Evolutionary conservation across 257 asterid genomes (phyloP).

Genomic region (Scutellaria baicalensis): DNA sequence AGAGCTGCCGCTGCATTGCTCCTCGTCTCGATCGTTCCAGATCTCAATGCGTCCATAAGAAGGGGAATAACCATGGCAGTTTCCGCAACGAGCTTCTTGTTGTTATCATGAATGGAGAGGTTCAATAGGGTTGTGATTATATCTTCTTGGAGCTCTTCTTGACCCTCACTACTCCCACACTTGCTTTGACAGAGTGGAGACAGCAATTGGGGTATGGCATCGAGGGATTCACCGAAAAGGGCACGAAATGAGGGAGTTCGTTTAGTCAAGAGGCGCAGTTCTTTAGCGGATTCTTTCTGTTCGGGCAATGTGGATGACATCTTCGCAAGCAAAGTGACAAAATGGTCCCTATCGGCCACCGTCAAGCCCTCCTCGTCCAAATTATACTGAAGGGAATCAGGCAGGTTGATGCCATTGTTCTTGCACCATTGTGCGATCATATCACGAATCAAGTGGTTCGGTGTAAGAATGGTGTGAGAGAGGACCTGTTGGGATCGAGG

Average conservation of each 20-base stretch:
- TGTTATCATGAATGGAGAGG: conserved; percentile 77
- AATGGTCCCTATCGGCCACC: conserved; percentile 49
- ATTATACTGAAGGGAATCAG: conserved; percentile 34
- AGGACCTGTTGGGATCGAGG: conserved; percentile 88
- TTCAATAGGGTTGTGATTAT: conserved; percentile 73
- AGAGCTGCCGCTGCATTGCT: conserved; percentile 94
- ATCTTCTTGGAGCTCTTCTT: conserved; percentile 73
- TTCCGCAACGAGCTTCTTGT: conserved; percentile 82
- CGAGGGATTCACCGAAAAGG: conserved; percentile 58
- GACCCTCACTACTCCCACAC: conserved; percentile 7
- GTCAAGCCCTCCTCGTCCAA: conserved; percentile 45
- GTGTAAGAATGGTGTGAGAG: conserved; percentile 61
- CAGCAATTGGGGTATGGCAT: conserved; percentile 53
- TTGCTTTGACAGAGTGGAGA: conserved; percentile 45
- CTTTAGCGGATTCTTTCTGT: conserved; percentile 73
- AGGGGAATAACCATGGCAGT: conserved; percentile 62
- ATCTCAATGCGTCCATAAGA: conserved; percentile 50
- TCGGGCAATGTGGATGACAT: conserved; percentile 49
- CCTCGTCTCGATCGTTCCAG: conserved; percentile 64
- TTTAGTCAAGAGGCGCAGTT: conserved; percentile 61
- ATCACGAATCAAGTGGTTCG: conserved; percentile 61
- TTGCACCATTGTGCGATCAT: conserved; percentile 76
- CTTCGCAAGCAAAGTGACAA: conserved; percentile 46
- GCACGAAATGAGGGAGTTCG: conserved; percentile 68
- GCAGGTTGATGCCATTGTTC: conserved; percentile 46